phyloP scores from a whole-genome alignment of 495 filamentous ascomycete genomes.

The Lasiosphaeria ovina region DNA sequence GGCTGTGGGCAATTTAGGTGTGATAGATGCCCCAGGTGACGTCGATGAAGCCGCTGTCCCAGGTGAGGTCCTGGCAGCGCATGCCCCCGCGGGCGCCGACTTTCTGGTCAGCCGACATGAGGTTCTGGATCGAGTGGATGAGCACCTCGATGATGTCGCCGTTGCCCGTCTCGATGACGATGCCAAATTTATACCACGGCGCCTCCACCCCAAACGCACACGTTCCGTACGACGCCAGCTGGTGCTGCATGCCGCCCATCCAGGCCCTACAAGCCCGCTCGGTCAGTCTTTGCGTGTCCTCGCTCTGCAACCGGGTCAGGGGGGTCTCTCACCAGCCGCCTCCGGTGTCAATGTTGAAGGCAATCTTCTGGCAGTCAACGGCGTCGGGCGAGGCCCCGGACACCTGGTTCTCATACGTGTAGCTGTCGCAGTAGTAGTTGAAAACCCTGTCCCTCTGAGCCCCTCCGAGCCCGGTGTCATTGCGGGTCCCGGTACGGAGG shows the following conservation, averaged over 20 bases:
- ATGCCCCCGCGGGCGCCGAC: conserved; percentile 34
- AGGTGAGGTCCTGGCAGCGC: conserved; percentile 12
- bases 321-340: conserved; percentile 1
- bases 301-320: too few relatives aligned
- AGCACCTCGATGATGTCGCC: conserved; percentile 34
- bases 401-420: neutral
- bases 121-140: conserved; percentile 21
- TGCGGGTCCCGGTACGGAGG: neutral
- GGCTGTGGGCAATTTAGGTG: neutral
- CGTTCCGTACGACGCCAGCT: conserved; percentile 13
- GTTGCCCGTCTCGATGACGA: conserved; percentile 21
- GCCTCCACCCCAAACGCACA: conserved; percentile 20
- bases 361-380: conserved; percentile 31
- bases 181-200: conserved; percentile 10
- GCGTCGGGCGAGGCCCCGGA: conserved; percentile 25
- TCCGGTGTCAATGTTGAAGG: conserved; percentile 31
- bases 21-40: neutral
- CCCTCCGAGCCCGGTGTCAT: neutral
- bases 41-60: neutral
- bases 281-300: too few relatives aligned
- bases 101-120: conserved; percentile 18
- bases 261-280: neutral
- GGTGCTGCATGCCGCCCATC: conserved; percentile 11
- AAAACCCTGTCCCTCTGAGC: neutral
- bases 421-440: conserved; percentile 1